Evolutionary conservation across 2,329 filamentous ascomycete species (phyloP), one percentile per base, ranked within the genome.

Genomic region (Myriosclerotinia scirpicola): DNA sequence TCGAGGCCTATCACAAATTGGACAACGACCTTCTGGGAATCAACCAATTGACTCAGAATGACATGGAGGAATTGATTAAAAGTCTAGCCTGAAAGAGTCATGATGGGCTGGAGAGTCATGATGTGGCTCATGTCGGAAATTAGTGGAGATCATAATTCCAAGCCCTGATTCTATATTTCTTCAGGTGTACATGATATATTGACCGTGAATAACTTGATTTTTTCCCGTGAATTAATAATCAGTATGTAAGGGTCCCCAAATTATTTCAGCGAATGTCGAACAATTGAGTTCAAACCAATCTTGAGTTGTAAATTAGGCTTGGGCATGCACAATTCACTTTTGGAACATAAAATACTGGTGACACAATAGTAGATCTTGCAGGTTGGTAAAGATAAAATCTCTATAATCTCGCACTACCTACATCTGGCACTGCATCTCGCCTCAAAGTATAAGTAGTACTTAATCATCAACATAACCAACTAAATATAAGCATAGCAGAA

Each of bases 11-110:
- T 69, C 69, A 76, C n/a, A 76, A 78, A 72, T 75, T 75, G 53
- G 80, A 82, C 68, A 70, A 84, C 92, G 73, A 87, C 82, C 66
- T 86, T 87, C 2, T 83, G 84, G 79, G 84, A 89, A 40, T 90
- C 89, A 71, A 90, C 91, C 69, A 91, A 90, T 91, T 88, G 65
- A 78, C 74, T 0, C 77, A 82, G 17, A 76, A 76, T 36, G 78
- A 80, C 17, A 62, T 84, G 9, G 71, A 77, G 68, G 65, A 66
- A 44, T 59, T 71, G 40, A 48, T 64, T 7, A 56, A 26, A 17
- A 64, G 53, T 36, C n/a, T 46, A 14, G 62, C 53, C 50, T 50
- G 12, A 14, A 17, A 6, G 9, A 17, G 30, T 5, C 30, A 30
- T 22, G 46, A 6, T 34, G 4, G 8, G 6, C 14, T 42, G 5